Base-by-base conservation (phyloP, 441 rosid genomes). In the Croton setiger region DNA sequence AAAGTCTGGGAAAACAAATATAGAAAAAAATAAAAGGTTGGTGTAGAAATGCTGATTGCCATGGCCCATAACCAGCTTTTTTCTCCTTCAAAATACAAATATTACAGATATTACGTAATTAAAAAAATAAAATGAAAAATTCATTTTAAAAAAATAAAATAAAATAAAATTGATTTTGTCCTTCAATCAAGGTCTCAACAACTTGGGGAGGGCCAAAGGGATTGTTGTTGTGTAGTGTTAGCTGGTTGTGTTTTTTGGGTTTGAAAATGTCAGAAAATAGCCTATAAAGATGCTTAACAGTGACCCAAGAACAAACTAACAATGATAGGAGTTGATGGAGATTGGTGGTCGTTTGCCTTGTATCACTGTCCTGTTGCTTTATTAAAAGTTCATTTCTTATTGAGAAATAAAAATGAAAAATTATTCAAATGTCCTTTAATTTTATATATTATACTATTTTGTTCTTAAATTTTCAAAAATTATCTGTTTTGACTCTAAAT, bases 11-110 rank as follows among this genome's bases (percentile, higher is more conserved):
- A 71, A n/a, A 43, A 23, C 14, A 37, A 44, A 41, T 35, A 20
- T 39, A 63, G 17, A 41, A 18, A n/a, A 37, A 51, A 69, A 73
- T 37, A 36, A 36, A 67, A 69, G 65, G 79, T 66, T 1, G 80
- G 74, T 76, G 79, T 44, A 64, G 61, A 72, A 75, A 56, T 81
- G 39, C 63, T 78, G 72, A 75, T 63, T 72, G 63, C 52, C 47
- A 70, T 77, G 86, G 82, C 75, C 83, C 84, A 79, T 70, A 5
- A 43, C 68, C 78, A 73, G 47, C 44, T 44, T 14, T 64, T 67
- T 56, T 12, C 39, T 47, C 27, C 27, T 48, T 12, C 17, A 31
- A 63, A 35, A 60, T 13, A 36, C 55, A 48, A n/a, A 72, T 5
- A 31, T 53, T 36, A 55, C 3, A 12, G 37, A 13, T 12, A 55